Evolutionary conservation across 2,329 filamentous ascomycete species (phyloP), one percentile per base, ranked within the genome.

Genomic region (Sporothrix variecibatus): DNA sequence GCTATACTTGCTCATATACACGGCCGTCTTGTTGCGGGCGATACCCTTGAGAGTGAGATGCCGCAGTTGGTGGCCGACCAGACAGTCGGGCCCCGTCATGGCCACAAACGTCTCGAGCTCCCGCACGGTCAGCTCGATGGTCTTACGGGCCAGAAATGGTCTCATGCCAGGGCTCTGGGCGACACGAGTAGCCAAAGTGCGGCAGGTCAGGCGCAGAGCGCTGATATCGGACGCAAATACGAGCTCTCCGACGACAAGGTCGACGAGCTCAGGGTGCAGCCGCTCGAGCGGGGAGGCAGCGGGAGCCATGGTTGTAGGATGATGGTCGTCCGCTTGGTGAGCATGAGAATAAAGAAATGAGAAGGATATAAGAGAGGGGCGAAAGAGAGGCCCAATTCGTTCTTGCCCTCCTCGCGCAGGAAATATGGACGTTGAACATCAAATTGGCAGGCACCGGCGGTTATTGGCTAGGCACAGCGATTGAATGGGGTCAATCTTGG

Each of bases 1-100:
- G 46, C 7, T 26, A 58, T 26, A 49, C 8, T 65, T 23, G 34
- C 20, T 26, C 49, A 43, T 31, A 11, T 40, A 51, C 12, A 73
- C 64, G 1, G 23, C 64, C n/a, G 20, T 26, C 58, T 72, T 70
- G 43, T 65, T 65, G 28, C 67, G 72, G 5, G 34, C 56, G 17
- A 74, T 56, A 46, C 72, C 72, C 7, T 46, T 62, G 31, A 74
- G 46, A 2, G 72, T 74, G 67, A 69, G 70, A 31, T 65, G 46
- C 67, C 43, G 67, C 43, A 74, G 34, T 15, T 43, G 17, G 7
- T 60, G 46, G n/a, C 43, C 72, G 9, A 38, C 40, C 5, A 31
- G 2, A 17, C 58, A 20, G 2, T 60, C 67, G 12, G 43, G 8
- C 8, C n/a, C 40, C 34, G 72, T 74, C 12, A 71, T 26, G 8